Percentiles rank a stretch among this genome's conserved stretches.
Conservation (phyloP, 2,329 filamentous ascomycete species). For the Grosmannia huntii region DNA sequence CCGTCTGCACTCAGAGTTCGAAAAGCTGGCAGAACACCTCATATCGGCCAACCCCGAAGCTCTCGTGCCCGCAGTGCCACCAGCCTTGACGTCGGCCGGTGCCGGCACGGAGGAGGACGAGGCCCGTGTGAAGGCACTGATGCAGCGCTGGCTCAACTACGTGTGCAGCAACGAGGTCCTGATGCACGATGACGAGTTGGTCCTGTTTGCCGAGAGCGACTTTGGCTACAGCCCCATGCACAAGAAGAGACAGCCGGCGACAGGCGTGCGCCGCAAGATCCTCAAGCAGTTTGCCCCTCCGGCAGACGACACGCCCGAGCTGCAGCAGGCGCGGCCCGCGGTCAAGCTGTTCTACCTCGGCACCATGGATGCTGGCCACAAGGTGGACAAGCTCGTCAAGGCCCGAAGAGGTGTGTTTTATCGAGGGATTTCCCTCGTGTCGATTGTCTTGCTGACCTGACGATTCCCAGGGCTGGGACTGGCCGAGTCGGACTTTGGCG, state of each 20-base stretch:
- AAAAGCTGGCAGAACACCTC: constrained; percentile 90
- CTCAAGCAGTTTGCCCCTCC: constrained; percentile 97
- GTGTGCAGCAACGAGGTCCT: constrained; percentile 86
- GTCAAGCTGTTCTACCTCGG: constrained; percentile 95
- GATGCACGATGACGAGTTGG: constrained; percentile 92
- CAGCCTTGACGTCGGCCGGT: constrained; percentile 86
- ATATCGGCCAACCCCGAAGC: constrained; percentile 97
- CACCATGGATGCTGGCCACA: constrained; percentile 94
- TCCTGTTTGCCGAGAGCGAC: constrained; percentile 97
- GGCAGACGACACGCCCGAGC: constrained; percentile 90
- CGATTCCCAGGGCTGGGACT: constrained; percentile 63
- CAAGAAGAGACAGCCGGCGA: constrained; percentile 91
- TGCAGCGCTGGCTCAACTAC: constrained; percentile 93
- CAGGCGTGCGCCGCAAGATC: constrained; percentile 85
- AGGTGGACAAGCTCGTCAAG: constrained; percentile 90
- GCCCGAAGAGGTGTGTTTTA: constrained; percentile 59
- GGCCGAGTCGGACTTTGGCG: constrained; percentile 84
- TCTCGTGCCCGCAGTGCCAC: constrained; percentile 84
- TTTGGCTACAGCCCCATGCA: constrained; percentile 96
- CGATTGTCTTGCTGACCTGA: background rate
- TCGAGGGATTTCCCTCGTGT: background rate
- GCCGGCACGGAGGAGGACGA: constrained; percentile 96
- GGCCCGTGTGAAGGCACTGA: constrained; percentile 67
- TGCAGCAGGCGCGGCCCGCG: constrained; percentile 75
- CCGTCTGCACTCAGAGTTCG: constrained; percentile 87